Evolutionary conservation across 139 green algal species (phyloP), one percentile per base, ranked within the genome.

Genomic region (Coelastrella sp.): DNA sequence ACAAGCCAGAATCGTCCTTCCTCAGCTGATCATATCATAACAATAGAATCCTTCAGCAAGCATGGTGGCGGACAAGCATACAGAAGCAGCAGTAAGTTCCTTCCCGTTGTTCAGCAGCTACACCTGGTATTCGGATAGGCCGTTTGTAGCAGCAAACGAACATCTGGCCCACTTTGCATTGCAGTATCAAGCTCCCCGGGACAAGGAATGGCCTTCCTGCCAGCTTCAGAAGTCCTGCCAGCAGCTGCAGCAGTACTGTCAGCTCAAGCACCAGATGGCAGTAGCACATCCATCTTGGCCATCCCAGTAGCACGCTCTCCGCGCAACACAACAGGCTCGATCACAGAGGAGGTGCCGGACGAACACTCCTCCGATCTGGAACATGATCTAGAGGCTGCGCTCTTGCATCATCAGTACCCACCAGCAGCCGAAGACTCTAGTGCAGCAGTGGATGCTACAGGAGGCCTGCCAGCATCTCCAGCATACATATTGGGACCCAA

Each of bases 211-310:
- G 22, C 23, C 54, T 14, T 65, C 10, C 47, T 23, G 61, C 16
- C 23, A 65, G 61, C 81, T 59, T 14, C 64, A 78, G 66, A 17
- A 22, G 47, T 7, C 23, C 11, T 68, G 56, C 60, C 66, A 64
- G 80, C 20, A 22, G 64, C 32, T 23, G 32, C 81, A 87, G 23
- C 64, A 87, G 81, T 23, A 59, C n/a, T 66, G 23, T 66, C 80
- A 75, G 20, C 60, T 59, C 7, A 11, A 23, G 7, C 57, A 85
- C 17, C 22, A 20, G 59, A 74, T 5, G n/a, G 0, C 32, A 0
- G 1, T 47, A 47, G 1, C 32, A 47, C 32, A 47, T 47, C 32
- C 32, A 1, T 47, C 32, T 47, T 47, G 32, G 32, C 32, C 32
- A 1, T 47, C 32, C 32, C 32, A 47, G 32, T 47, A 47, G 32